Base-by-base conservation (phyloP, 441 rosid species). In the Arabidopsis lyrata region DNA sequence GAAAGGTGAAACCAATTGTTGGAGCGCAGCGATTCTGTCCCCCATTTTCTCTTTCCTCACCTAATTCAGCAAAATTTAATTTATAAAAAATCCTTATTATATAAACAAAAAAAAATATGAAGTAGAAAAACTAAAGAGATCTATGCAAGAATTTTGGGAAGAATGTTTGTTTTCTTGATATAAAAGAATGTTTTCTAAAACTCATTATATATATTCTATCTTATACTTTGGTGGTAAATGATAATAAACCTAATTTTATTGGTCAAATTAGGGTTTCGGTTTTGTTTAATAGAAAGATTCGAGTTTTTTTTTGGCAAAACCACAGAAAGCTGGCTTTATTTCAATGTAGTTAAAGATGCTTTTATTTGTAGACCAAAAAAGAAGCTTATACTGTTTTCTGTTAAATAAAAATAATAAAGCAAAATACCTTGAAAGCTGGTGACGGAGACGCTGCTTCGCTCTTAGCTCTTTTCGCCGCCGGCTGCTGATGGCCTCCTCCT, bases 1-100 rank as follows among this genome's bases (percentile, higher is more conserved):
- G 74, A 93, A 95, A 93, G 99, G 99, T 62, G 99, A 90, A 84
- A 95, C 99, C 88, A 95, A 88, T 90, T 95, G 99, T 87, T 95
- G 99, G 66, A 95, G 98, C 76, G 98, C 95, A 84, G 99, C 95
- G 92, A 95, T 95, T 93, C 97, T 93, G 98, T 95, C 99, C 85
- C 98, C 98, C 97, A 93, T 93, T 89, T 95, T 95, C 91, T 91
- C 97, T 86, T 93, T 95, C 84, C 95, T 91, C 84, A 87, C 99
- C 99, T 95, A 79, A 78, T 74, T 78, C 82, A 84, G 55, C 72
- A 72, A 41, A 31, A 11, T 8, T 11, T 0, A 5, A 3, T 41
- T 41, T 42, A 42, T 1, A 0, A 13, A 4, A 13, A 27, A 4
- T 62, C 22, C 3, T 0, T 41, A 0, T 15, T 42, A 27, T 8